Base-by-base conservation (phyloP, 352 stramenopile genomes). In the Phytophthora lateralis region DNA sequence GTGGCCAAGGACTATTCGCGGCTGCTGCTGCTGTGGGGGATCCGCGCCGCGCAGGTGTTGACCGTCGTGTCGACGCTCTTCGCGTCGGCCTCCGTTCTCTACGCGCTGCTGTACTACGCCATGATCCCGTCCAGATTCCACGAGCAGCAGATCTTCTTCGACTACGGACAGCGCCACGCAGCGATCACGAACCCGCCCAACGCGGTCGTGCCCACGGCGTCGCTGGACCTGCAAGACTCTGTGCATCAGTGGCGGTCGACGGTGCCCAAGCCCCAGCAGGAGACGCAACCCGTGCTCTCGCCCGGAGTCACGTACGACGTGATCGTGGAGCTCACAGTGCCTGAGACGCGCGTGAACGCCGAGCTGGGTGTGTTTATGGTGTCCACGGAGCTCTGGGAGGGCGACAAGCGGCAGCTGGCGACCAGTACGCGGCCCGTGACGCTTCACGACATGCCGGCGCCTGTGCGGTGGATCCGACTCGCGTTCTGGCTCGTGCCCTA, bases 331-430 rank as follows among this genome's bases (percentile, higher is more conserved):
- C 74, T 94, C 6, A 77, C 76, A 17, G 60, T 92, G 62, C 81
- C 82, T 14, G 79, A 91, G 55, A 87, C 81, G 11, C 60, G 48
- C 10, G 60, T 56, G 24, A 94, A 94, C 58, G 72, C 62, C n/a
- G 73, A 84, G 26, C 76, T 91, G 14, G 85, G 85, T 27, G 80
- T 91, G 65, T 94, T 94, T 44, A 94, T 94, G 85, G 66, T 94
- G 30, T 41, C 60, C 4, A 91, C 82, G 11, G 68, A 59, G 60
- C 63, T 91, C 7, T 56, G 42, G n/a, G 37, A 51, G 12, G 38
- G 55, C 15, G 55, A 51, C 41, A 55, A 78, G 53, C 55, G 60
- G 20, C 47, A 80, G 30, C 42, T 73, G 39, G 85, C 81, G 20
- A 49, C 60, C 9, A 94, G 85, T 58, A 60, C 76, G 44, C 82